Evolutionary conservation across 495 filamentous ascomycete species (phyloP).

Genomic region (Podospora sp.): DNA sequence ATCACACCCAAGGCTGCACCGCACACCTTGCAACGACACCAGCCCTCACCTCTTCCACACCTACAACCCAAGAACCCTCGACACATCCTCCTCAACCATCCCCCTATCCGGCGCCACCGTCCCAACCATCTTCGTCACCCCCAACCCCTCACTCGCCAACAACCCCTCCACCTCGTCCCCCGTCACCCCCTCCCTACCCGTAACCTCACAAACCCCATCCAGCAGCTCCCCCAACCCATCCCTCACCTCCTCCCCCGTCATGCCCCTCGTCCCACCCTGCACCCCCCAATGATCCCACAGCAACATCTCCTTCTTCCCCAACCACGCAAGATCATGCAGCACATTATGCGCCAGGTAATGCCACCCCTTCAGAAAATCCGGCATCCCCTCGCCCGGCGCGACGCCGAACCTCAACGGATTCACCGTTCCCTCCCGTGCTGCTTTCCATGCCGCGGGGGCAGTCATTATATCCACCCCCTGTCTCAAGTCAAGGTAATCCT

Average conservation of each 20-base stretch:
- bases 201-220: conserved; percentile 4
- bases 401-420: not conserved
- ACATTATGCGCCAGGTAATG: conserved; percentile 7
- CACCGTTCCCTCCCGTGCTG: not conserved
- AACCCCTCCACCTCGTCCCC: not conserved
- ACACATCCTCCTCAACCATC: conserved; percentile 1
- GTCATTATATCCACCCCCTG: not conserved
- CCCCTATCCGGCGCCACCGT: not conserved
- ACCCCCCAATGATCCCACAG: conserved; percentile 9
- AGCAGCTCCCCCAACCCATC: not conserved
- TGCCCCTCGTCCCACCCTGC: not conserved
- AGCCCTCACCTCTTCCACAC: too few species aligned
- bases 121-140: not conserved
- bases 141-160: not conserved
- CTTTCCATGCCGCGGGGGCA: not conserved
- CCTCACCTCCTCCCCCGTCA: not conserved
- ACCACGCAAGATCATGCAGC: conserved; percentile 6
- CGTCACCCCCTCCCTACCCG: not conserved
- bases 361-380: conserved; percentile 3
- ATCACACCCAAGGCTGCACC: not conserved
- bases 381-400: not conserved
- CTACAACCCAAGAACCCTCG: not conserved
- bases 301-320: conserved; percentile 5
- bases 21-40: too few species aligned
- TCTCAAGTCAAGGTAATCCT: not conserved